Evolutionary conservation across 2,329 filamentous ascomycete species (phyloP), one percentile per base, ranked within the genome.

Genomic region (Pseudogymnoascus sp.): DNA sequence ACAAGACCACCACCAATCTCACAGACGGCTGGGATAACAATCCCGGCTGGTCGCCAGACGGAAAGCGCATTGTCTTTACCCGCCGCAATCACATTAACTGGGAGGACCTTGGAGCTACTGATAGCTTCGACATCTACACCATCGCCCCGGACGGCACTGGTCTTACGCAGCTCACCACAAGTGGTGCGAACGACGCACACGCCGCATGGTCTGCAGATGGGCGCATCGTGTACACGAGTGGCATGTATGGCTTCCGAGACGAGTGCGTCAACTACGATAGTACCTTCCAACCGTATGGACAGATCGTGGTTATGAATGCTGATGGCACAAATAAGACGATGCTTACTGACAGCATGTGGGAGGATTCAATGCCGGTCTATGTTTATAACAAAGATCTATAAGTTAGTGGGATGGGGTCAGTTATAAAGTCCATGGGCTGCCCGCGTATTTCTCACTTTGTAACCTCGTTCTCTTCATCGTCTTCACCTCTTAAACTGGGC

Each of bases 231-330:
- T 79, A 72, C 40, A 72, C 67, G 5, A 76, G 69, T 8, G 76
- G 76, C 4, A 74, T 75, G 74, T 79, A 74, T 60, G 77, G 76
- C 2, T 79, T 78, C 68, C 70, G 74, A 36, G 73, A 75, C 42
- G 77, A 79, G 69, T 70, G 71, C 9, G 70, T 73, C 0, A 65
- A 74, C 1, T 78, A 74, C 59, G 76, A 78, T 60, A 64, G 76
- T 36, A 77, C 76, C 0, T 79, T 78, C 66, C 74, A 79, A 67
- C 77, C 75, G 0, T 78, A 77, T 48, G 76, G 76, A 0, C 75
- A 78, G 69, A 75, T 79, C 48, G 70, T 76, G 58, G 62, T 74
- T n/a, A 78, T 78, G 76, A 68, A 78, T 62, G 68, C 69, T 5
- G 75, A 78, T 68, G 77, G 77, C 0, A 68, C 65, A 8, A 66